Evolutionary conservation across 352 stramenopile species (phyloP), one percentile per base, ranked within the genome.

Genomic region (Thalassiosira delicatula): DNA sequence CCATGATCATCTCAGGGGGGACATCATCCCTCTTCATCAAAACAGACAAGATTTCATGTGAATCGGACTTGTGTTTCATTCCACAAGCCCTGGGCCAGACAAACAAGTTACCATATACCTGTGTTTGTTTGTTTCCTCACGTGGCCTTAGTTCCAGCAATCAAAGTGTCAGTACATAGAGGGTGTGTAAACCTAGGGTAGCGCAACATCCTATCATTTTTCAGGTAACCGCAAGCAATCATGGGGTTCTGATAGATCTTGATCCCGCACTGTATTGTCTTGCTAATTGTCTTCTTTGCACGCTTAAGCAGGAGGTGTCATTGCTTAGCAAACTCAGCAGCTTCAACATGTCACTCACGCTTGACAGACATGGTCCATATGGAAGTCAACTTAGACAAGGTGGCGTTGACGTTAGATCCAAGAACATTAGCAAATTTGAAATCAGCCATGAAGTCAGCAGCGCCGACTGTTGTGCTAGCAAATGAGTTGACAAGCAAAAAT

Each of bases 291-390:
- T 67, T 32, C 40, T 67, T 70, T 17, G 81, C 81, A 19, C 65
- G 67, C 1, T 84, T 60, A 32, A 81, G 35, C 19, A 68, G 37
- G 53, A 84, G 81, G 14, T 46, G 40, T 81, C 76, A 90, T 33
- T 66, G 42, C 23, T 62, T 40, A 23, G 70, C 44, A 0, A 90
- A 57, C n/a, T 59, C 67, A n/a, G 51, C 11, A 54, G 27, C 42
- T 27, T 77, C 69, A 53, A 77, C 42, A 0, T 57, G 51, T 56
- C 29, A 23, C 37, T 33, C 25, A 46, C 7, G 37, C 7, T 14
- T 46, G 7, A 14, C 7, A 46, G 37, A 46, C 37, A 46, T 46
- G 37, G 37, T 46, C 37, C 7, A 46, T 46, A 46, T 46, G 37
- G 37, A 46, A 14, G 37, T 14, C 37, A 46, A 9, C 21, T 57